phyloP scores from a whole-genome alignment of 1,284 basidiomycete genomes.

The Crucibulum cyathiforme region DNA sequence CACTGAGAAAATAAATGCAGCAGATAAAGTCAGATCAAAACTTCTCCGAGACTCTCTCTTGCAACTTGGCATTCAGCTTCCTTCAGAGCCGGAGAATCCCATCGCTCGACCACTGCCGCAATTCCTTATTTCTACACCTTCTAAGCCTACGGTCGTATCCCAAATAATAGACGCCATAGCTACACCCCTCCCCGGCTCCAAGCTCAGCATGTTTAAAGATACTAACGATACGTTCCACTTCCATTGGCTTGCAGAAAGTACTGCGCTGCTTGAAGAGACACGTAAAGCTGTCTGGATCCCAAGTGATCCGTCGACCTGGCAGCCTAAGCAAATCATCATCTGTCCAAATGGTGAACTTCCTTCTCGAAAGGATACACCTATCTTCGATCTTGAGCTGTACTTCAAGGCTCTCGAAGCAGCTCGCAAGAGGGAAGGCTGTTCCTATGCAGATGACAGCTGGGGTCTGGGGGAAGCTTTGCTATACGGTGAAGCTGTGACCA shows the following conservation, averaged over 20 bases:
- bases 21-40: conserved; percentile 9
- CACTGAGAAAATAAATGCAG: conserved; percentile 3
- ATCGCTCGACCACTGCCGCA: conserved; percentile 56
- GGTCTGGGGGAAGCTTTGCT: conserved; percentile 79
- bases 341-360: conserved; percentile 50
- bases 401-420: conserved; percentile 48
- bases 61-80: conserved; percentile 54
- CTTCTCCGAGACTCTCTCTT: conserved; percentile 52
- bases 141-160: conserved; percentile 42
- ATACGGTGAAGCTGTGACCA: conserved; percentile 91
- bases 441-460: conserved; percentile 42
- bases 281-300: conserved; percentile 33
- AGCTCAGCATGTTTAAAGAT: conserved; percentile 55
- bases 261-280: conserved; percentile 41
- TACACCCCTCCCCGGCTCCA: conserved; percentile 30
- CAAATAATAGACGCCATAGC: conserved; percentile 44
- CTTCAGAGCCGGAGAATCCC: conserved; percentile 30
- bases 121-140: conserved; percentile 51
- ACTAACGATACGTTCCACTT: conserved; percentile 75
- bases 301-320: conserved; percentile 39
- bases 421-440: conserved; percentile 22
- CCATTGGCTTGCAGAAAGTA: conserved; percentile 44
- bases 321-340: conserved; percentile 60
- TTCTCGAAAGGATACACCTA: conserved; percentile 50
- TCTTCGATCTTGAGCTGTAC: conserved; percentile 61